Conservation (phyloP, 2,329 filamentous ascomycete species). For the Cordyceps tenuipes region DNA sequence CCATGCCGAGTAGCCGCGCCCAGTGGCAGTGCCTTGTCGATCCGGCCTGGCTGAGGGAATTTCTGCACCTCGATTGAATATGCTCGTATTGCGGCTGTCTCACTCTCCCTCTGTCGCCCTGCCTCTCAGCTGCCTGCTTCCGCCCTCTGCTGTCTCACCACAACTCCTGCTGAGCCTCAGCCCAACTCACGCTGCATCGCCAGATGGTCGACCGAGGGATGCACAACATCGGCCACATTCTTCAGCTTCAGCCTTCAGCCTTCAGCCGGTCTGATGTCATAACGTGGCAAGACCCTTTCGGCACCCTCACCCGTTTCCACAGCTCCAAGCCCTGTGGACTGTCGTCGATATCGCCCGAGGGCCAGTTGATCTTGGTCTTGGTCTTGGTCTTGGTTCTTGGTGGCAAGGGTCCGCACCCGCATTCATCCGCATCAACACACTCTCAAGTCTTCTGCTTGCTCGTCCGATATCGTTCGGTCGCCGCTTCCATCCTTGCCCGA, state of each 20-base stretch:
- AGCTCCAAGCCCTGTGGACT: conserved; percentile 6
- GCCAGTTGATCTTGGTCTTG: too few species aligned
- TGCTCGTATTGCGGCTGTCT: too few species aligned
- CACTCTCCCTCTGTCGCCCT: not conserved
- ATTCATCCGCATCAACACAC: too few species aligned
- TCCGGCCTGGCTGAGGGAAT: not conserved
- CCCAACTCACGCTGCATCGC: not conserved
- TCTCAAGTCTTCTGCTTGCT: too few species aligned
- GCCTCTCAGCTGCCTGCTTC: too few species aligned
- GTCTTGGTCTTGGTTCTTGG: too few species aligned
- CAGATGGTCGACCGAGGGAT: too few species aligned
- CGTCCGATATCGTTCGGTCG: too few species aligned
- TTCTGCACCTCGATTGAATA: not conserved
- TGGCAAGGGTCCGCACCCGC: not conserved
- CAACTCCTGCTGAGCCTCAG: too few species aligned
- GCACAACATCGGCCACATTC: not conserved
- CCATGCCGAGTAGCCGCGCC: conserved; percentile 8
- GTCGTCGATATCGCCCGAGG: not conserved
- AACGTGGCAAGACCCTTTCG: conserved; percentile 7
- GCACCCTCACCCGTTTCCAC: conserved; percentile 11
- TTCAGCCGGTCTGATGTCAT: conserved; percentile 10
- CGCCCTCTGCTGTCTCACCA: not conserved
- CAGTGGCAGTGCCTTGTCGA: not conserved
- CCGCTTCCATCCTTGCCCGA: too few species aligned
- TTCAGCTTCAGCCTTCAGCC: too few species aligned